phyloP scores from a whole-genome alignment of 2,329 filamentous ascomycete species.

The Botrytis galanthina region DNA sequence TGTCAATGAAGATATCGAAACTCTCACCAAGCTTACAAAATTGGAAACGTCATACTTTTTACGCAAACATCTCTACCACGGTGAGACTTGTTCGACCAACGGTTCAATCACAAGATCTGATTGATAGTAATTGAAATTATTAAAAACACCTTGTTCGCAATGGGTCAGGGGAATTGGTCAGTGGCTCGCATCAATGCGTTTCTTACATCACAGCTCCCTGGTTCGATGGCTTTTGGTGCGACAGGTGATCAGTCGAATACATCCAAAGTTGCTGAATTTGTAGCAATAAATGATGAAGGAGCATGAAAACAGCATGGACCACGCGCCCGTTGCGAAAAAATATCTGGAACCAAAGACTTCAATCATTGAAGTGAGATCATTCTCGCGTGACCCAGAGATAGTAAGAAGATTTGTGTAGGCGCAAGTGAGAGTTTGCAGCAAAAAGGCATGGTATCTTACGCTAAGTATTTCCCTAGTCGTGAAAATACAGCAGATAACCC shows the following conservation, averaged over 20 bases:
- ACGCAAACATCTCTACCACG: constrained; percentile 42
- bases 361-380: constrained; percentile 45
- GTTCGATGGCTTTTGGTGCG: constrained; percentile 46
- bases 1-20: constrained; percentile 43
- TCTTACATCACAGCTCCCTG: constrained; percentile 43
- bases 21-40: constrained; percentile 43
- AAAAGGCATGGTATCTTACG: constrained; percentile 43
- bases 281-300: constrained; percentile 41
- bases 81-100: constrained; percentile 42
- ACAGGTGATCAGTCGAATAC: constrained; percentile 39
- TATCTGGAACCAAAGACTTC: constrained; percentile 46
- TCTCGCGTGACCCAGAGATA: constrained; percentile 43
- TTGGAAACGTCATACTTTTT: constrained; percentile 46
- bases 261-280: constrained; percentile 41
- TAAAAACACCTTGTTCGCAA: constrained; percentile 46
- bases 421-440: constrained; percentile 42
- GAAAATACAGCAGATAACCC: constrained; percentile 46
- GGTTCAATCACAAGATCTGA: constrained; percentile 42
- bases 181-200: constrained; percentile 44
- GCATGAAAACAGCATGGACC: constrained; percentile 48
- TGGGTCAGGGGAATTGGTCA: constrained; percentile 47
- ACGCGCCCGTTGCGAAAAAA: constrained; percentile 45
- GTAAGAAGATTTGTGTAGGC: constrained; percentile 44
- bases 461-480: constrained; percentile 48
- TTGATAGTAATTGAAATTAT: constrained; percentile 41